Conservation (phyloP, 352 stramenopile genomes). For the Globisporangium alternatum region DNA sequence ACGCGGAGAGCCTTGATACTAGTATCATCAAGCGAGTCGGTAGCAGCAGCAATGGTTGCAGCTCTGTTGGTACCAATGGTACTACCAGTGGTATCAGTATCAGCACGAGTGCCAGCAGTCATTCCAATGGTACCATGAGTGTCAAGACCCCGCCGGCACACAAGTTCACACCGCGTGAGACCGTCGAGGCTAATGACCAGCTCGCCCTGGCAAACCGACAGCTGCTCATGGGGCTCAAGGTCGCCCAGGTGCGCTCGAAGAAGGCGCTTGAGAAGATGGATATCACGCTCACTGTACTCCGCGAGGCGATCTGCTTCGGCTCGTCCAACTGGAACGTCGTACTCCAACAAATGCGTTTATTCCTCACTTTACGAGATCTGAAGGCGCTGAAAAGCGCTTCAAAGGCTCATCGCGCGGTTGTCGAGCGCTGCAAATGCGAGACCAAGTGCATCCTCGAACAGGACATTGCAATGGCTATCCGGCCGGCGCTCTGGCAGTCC, state of each 20-base stretch:
- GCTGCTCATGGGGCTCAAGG: slow-evolving; percentile 67
- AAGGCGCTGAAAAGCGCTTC: slow-evolving; percentile 34
- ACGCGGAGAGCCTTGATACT: slow-evolving; percentile 45
- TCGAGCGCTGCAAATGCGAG: slow-evolving; percentile 29
- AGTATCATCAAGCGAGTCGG: slow-evolving; percentile 42
- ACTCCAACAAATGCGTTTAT: slow-evolving; percentile 20
- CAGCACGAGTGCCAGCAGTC: not conserved
- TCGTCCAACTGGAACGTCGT: slow-evolving; percentile 27
- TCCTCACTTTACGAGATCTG: slow-evolving; percentile 50
- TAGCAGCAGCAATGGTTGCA: slow-evolving; percentile 9
- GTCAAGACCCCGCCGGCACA: slow-evolving; percentile 52
- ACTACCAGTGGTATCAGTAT: not conserved
- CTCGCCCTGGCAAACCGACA: slow-evolving; percentile 60
- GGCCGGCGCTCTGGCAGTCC: slow-evolving; percentile 38
- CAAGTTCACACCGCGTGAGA: slow-evolving; percentile 61
- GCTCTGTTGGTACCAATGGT: not conserved
- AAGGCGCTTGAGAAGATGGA: slow-evolving; percentile 60
- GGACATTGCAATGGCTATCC: slow-evolving; percentile 5
- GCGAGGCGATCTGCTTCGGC: slow-evolving; percentile 36
- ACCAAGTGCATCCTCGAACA: slow-evolving; percentile 26
- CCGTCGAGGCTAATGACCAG: slow-evolving; percentile 61
- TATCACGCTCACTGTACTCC: slow-evolving; percentile 41
- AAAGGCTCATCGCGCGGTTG: slow-evolving; percentile 23
- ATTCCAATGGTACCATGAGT: slow-evolving; percentile 20
- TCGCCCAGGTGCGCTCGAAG: slow-evolving; percentile 54